Evolutionary conservation across 371 early-diverging fungal genomes (phyloP), one percentile per base, ranked within the genome.

Genomic region (Sporodiniella umbellata): DNA sequence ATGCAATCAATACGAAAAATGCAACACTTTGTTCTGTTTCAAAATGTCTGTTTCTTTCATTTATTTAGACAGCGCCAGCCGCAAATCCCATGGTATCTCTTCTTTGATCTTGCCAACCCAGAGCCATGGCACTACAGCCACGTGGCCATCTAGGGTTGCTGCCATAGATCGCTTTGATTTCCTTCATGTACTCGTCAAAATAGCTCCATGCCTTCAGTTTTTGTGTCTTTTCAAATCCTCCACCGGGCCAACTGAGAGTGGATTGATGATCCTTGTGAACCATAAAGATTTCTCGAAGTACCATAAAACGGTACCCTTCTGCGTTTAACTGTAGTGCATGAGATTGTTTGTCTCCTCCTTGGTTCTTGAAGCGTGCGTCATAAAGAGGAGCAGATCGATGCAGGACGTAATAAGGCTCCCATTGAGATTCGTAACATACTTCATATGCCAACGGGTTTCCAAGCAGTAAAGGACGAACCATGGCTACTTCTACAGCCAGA

Each of bases 341-440:
- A 8, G 79, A 76, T 56, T 86, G 84, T 50, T 86, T 86, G 48
- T 86, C 86, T 0, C 84, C 86, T 1, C 84, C 84, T 57, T 86
- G 86, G 53, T 84, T 79, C 45, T 61, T 64, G 57, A 84, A 84
- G 8, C 86, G 70, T 15, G 65, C 83, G 42, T 84, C 84, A 40
- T 84, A 86, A 4, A 70, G 54, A 4, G 80, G 84, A 12, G 72
- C 70, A 6, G 56, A 53, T 8, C 67, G 64, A 40, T 72, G 68
- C 6, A 85, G 53, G 8, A 83, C 67, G 38, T 85, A 85, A 47
- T 85, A 85, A 3, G 86, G 86, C 38, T 86, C 86, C 86, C 86
- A 86, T 47, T 83, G 84, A 0, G 83, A 83, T 51, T 84, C 86
- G 56, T 72, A 86, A 45, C 86, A 86, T 6, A 82, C 81, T 57